Conservation (phyloP, 495 filamentous ascomycete genomes). For the Diplogelasinospora grovesii region DNA sequence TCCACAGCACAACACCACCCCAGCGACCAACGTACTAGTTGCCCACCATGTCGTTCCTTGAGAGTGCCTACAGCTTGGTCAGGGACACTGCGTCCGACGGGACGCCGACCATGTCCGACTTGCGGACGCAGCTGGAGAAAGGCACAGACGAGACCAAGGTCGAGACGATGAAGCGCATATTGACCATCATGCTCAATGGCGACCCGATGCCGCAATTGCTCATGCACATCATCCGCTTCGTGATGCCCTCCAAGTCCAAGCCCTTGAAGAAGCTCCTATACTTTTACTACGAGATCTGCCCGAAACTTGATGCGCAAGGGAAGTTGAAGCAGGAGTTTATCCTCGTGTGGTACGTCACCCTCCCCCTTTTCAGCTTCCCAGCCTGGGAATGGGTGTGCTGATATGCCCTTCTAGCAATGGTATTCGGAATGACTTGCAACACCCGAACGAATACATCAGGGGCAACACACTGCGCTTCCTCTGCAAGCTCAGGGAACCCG, state of each 20-base stretch:
- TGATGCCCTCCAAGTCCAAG: conserved; percentile 97
- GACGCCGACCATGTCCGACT: conserved; percentile 80
- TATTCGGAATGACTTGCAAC: conserved; percentile 94
- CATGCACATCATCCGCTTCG: conserved; percentile 99
- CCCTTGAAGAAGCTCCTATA: conserved; percentile 97
- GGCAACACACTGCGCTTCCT: conserved; percentile 96
- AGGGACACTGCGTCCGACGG: conserved; percentile 88
- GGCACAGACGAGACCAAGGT: conserved; percentile 94
- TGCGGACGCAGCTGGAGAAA: conserved; percentile 93
- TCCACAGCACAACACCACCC: conserved; percentile 5
- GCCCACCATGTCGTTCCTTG: conserved; percentile 87
- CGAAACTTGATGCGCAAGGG: conserved; percentile 82
- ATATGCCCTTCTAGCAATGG: conserved; percentile 63
- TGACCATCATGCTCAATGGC: conserved; percentile 96
- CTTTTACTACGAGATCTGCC: conserved; percentile 99
- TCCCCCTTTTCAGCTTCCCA: conserved; percentile 2
- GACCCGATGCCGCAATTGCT: conserved; percentile 91
- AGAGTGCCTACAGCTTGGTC: conserved; percentile 89
- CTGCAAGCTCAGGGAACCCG: conserved; percentile 90
- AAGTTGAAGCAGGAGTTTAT: conserved; percentile 99
- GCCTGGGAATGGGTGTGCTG: conserved; percentile 3
- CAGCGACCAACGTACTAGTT: conserved; percentile 15
- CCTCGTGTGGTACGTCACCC: conserved; percentile 84
- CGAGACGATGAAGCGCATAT: conserved; percentile 96
- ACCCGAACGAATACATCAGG: conserved; percentile 96